Evolutionary conservation across 139 green algal species (phyloP), one percentile per base, ranked within the genome.

Genomic region (Chlorella sp.): DNA sequence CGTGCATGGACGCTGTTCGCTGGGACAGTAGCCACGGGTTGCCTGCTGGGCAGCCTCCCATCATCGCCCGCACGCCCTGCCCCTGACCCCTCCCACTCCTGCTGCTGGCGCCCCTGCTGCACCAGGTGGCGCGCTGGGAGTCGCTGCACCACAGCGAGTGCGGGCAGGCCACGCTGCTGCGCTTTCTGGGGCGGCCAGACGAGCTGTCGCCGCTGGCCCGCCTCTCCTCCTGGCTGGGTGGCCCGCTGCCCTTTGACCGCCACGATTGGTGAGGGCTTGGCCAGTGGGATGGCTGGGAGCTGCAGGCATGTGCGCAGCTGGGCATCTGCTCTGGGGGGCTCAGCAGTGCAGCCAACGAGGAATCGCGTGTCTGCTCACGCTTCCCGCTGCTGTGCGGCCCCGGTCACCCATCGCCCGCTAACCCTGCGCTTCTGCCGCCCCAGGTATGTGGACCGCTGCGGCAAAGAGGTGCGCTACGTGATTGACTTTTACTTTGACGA

Each of bases 401-500:
- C 30, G 13, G 7, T 16, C 56, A 65, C 26, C 13, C 13, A 65
- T 24, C 56, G 13, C 56, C 56, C 56, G 26, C 9, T 20, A 14
- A 6, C 56, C 9, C 9, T 65, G 7, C 56, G 9, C 36, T 36
- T 36, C 34, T 73, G 65, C 6, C 34, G 3, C 22, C 62, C 19
- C 72, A 78, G 72, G 72, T 94, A 92, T n/a, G 90, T 98, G n/a
- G 96, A 98, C 88, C 79, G 93, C 26, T 93, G 88, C 81, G 96
- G 96, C 2, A 36, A 90, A 72, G 91, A 97, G 83, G 94, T 99
- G 46, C 93, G 96, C 30, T 99, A 99, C 89, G 91, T 99, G 54
- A 98, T 99, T 67, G 96, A 99, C 87, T 99, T 98, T 86, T 99
- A 99, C 87, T 98, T 97, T 84, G 90, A 98, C 87, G 96, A 99